These are phyloP conservation scores for Marchantia paleacea DNA, from an alignment of 225 moss, liverwort and hornwort species.

Conservation along the genomic window DNA sequence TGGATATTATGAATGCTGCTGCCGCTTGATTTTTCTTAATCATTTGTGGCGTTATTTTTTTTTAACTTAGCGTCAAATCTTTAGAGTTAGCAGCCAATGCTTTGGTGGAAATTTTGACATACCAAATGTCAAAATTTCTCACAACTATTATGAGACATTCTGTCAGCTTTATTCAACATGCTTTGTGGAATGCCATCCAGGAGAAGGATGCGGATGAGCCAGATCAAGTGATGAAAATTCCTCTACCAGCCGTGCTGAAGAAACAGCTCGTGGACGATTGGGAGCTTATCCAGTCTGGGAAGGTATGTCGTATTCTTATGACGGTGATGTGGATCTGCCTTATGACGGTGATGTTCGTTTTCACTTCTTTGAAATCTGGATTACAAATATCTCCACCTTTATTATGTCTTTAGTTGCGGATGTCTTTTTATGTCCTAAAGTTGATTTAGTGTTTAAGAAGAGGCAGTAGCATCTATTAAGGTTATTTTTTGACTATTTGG, in stretches of 20 bases:
- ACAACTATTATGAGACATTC: neutral
- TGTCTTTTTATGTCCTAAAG: too few species aligned
- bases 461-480: neutral
- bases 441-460: too few species aligned
- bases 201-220: slow-evolving; percentile 75
- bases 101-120: too few species aligned
- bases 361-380: neutral
- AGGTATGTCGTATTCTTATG: slow-evolving; percentile 19
- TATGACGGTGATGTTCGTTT: neutral
- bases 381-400: too few species aligned
- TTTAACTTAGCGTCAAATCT: neutral
- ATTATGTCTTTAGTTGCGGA: too few species aligned
- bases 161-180: neutral
- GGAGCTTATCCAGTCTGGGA: slow-evolving; percentile 65
- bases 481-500: neutral
- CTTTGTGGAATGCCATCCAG: slow-evolving; percentile 16
- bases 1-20: neutral
- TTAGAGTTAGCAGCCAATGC: neutral
- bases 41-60: neutral
- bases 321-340: too few species aligned
- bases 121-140: neutral
- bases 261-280: slow-evolving; percentile 95
- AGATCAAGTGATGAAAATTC: slow-evolving; percentile 73
- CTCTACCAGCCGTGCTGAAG: slow-evolving; percentile 72
- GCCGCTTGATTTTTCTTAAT: too few species aligned